Percentiles rank a stretch among this genome's conserved stretches.
Conservation (phyloP, 306 rosid genomes). For the Lotus japonicus region DNA sequence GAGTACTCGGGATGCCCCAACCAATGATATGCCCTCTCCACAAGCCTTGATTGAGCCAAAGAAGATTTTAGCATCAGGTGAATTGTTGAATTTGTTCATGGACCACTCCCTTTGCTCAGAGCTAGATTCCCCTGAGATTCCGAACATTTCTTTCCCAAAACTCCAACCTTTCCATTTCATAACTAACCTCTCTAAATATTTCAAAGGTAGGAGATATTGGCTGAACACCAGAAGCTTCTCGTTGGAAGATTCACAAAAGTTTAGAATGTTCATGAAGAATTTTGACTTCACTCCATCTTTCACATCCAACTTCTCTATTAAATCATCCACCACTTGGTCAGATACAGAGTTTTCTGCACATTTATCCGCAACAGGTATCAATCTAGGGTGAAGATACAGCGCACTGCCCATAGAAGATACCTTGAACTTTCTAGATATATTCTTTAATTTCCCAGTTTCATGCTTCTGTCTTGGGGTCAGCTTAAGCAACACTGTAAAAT, state of each 20-base stretch:
- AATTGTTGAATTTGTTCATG: constrained; percentile 65
- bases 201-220: constrained; percentile 72
- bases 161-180: constrained; percentile 57
- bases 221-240: constrained; percentile 87
- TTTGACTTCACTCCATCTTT: constrained; percentile 76
- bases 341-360: not conserved
- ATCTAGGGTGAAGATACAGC: constrained; percentile 61
- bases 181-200: constrained; percentile 58
- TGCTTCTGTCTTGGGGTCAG: constrained; percentile 51
- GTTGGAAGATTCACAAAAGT: constrained; percentile 48
- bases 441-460: constrained; percentile 44
- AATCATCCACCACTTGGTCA: constrained; percentile 26
- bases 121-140: constrained; percentile 71
- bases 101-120: constrained; percentile 61
- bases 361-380: constrained; percentile 44
- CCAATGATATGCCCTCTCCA: constrained; percentile 87
- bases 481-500: constrained; percentile 60
- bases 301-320: constrained; percentile 41
- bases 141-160: constrained; percentile 63
- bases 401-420: constrained; percentile 59
- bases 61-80: constrained; percentile 62
- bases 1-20: constrained; percentile 78
- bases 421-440: constrained; percentile 27
- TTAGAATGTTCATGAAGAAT: constrained; percentile 53
- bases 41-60: constrained; percentile 95